Percentiles rank a stretch among this genome's conserved stretches.
Evolutionary conservation across 257 asterid species (phyloP).

Genomic region (Forsythia viridissima): DNA sequence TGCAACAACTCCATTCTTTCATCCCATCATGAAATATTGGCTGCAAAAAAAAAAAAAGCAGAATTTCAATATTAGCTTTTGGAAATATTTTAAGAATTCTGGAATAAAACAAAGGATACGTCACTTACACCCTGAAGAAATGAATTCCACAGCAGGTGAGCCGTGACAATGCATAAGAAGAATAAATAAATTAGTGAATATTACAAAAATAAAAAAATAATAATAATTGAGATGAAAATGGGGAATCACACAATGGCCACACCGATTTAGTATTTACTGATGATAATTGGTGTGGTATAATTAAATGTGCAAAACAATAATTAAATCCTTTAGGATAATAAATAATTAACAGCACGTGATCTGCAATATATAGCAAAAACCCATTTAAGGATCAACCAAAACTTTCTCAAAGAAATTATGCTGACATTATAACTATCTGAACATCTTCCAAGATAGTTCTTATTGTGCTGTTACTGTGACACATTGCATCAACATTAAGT

Average conservation of each 20-base stretch:
- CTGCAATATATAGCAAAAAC: background rate
- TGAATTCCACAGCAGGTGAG: background rate
- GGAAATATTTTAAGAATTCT: background rate
- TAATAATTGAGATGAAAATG: background rate
- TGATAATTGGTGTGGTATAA: background rate
- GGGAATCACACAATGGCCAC: background rate
- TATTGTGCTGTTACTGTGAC: background rate
- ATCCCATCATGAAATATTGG: constrained; percentile 92
- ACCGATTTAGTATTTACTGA: background rate
- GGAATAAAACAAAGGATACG: background rate
- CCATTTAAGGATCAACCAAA: background rate
- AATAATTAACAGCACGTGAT: background rate
- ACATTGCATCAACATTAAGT: background rate
- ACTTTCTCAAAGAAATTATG: background rate
- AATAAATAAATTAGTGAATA: background rate
- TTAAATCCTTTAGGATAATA: background rate
- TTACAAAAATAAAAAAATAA: background rate
- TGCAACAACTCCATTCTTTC: constrained; percentile 99
- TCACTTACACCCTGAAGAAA: constrained; percentile 4
- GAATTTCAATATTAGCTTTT: background rate
- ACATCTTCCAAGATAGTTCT: background rate
- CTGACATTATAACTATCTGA: background rate
- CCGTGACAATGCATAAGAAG: constrained; percentile 1
- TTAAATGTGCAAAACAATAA: no score
- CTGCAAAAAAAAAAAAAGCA: constrained; percentile 44